Base-by-base conservation (phyloP, 1,284 basidiomycete genomes). In the Kalmanozyma brasiliensis region DNA sequence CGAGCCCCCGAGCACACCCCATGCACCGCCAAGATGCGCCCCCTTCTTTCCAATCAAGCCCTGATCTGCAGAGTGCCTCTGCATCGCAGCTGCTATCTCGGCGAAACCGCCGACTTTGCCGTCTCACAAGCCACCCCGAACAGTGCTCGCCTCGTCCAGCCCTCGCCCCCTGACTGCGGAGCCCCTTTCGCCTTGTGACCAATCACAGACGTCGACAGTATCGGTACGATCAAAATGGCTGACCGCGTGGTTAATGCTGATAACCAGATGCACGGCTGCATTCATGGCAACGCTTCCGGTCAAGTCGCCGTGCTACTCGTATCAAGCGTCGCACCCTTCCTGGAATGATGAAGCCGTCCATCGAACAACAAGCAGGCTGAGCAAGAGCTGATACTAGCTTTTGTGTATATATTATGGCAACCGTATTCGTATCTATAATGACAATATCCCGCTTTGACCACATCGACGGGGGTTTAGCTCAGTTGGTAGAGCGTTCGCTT, bases 401-500 rank as follows among this genome's bases (percentile, higher is more conserved):
- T 29, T 7, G 7, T 7, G 26, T 11, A 7, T 29, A 29, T 29
- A 29, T 29, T 6, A 29, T 7, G 6, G 26, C 26, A 29, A 29
- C 26, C 26, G 26, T 29, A n/a, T n/a, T n/a, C n/a, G 26, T 11
- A 7, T 29, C 6, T 29, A 29, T 29, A 11, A 29, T 7, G 6
- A 11, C 26, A 29, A 29, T 11, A 29, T 5, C 0, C 16, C 6
- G 7, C 6, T 6, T 19, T 4, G n/a, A n/a, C n/a, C n/a, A 16
- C 24, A 45, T 36, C 8, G 26, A 8, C 9, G 61, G 66, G 66
- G 66, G 57, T 69, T 69, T 69, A 69, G 66, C 66, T 69, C 66
- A 69, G 66, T 69, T 69, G 66, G 66, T 69, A 69, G 66, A 69
- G 66, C 66, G 61, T 69, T 69, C 66, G 66, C 66, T 69, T 69